Percentiles rank a stretch among this genome's conserved stretches.
phyloP scores from a whole-genome alignment of 1,139 yeast genomes.

The Candida glucosophila region DNA sequence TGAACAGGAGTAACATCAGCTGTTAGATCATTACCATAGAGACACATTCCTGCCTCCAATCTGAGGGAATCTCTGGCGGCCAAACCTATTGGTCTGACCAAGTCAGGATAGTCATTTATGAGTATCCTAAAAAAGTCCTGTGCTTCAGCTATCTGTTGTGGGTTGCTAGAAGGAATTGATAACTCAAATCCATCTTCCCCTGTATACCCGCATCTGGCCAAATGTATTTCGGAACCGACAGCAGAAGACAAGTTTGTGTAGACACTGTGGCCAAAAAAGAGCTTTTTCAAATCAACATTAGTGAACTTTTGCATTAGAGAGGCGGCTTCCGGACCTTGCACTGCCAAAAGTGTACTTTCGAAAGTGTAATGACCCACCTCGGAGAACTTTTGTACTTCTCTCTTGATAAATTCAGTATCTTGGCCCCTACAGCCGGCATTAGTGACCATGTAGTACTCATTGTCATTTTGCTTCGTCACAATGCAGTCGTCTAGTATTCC shows the following conservation, averaged over 20 bases:
- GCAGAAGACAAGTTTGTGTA: slow-evolving; percentile 43
- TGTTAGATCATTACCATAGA: slow-evolving; percentile 85
- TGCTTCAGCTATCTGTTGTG: slow-evolving; percentile 36
- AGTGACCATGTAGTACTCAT: slow-evolving; percentile 82
- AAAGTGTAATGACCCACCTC: slow-evolving; percentile 54
- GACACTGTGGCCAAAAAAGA: slow-evolving; percentile 71
- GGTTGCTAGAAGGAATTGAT: slow-evolving; percentile 55
- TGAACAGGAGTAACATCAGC: slow-evolving; percentile 83
- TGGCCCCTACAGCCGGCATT: slow-evolving; percentile 92
- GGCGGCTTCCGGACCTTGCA: slow-evolving; percentile 86
- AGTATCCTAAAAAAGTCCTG: slow-evolving; percentile 55
- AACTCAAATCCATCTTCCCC: slow-evolving; percentile 98
- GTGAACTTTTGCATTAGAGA: slow-evolving; percentile 59
- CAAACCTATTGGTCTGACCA: slow-evolving; percentile 82
- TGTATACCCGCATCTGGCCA: slow-evolving; percentile 93
- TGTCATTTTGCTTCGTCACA: slow-evolving; percentile 75
- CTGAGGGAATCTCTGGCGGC: slow-evolving; percentile 96
- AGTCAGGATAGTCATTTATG: slow-evolving; percentile 43
- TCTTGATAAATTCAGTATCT: slow-evolving; percentile 57
- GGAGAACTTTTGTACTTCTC: slow-evolving; percentile 36
- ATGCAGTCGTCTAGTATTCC: slow-evolving; percentile 92
- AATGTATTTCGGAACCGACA: slow-evolving; percentile 40
- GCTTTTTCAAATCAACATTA: slow-evolving; percentile 43
- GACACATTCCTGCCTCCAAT: slow-evolving; percentile 96
- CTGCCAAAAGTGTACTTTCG: slow-evolving; percentile 73